Evolutionary conservation across 345 rosid species (phyloP), one percentile per base, ranked within the genome.

Genomic region (Cardamine occulta): DNA sequence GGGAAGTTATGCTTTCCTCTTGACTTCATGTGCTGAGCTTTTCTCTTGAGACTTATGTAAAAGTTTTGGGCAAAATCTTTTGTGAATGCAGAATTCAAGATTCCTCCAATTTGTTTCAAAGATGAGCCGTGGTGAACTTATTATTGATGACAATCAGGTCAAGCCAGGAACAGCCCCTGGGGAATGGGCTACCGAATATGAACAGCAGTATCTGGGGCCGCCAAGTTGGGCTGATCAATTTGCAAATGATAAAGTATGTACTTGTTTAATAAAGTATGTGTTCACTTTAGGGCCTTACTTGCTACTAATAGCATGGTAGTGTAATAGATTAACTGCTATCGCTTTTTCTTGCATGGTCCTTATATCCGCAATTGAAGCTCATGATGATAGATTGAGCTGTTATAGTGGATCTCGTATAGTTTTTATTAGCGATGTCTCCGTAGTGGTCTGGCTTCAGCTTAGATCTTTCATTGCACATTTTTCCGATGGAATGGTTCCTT

Each of bases 81-180:
- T 45, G 68, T 66, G 42, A 52, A 45, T 87, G 83, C 91, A 96
- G 99, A 96, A 96, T 85, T 96, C 99, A 54, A 93, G 86, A 82
- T 93, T 96, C 86, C 98, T 93, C 71, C 99, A 93, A 69, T 96
- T 96, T 82, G 88, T 96, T 77, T 96, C 99, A 28, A 96, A 96
- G 85, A 96, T 96, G 99, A 96, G 99, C 80, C 97, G 95, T 0
- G 98, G 98, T 56, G 97, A 96, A 83, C 98, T 96, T 74, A 91
- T 96, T 64, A 82, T 96, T 42, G 93, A 96, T 76, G 98, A 96
- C 73, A 93, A 93, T 85, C 89, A 88, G 86, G 90, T 96, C 72
- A 93, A 91, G 83, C 86, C 93, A 58, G 88, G 82, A 15, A 47
- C 80, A 69, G 72, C 85, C 66, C 75, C 93, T 14, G 88, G 91